Percentiles rank a stretch among this genome's conserved stretches.
These are phyloP conservation scores for Tremellales sp. DNA, from an alignment of 1,284 basidiomycete species.

Conservation along the genomic window DNA sequence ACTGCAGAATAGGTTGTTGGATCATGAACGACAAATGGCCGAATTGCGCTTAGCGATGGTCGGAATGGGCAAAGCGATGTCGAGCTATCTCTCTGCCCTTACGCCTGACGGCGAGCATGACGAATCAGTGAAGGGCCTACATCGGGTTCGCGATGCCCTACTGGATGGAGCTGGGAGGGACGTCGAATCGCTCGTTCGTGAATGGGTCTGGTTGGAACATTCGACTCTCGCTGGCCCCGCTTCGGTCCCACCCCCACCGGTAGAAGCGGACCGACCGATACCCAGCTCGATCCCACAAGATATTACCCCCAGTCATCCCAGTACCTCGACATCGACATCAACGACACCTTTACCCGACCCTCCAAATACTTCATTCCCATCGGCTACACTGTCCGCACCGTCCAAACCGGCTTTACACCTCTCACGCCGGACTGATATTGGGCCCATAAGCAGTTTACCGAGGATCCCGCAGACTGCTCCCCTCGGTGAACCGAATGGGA, in stretches of 20 bases:
- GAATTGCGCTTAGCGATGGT: conserved; percentile 43
- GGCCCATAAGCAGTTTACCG: conserved; percentile 12
- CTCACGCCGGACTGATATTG: conserved; percentile 12
- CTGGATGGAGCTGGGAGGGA: conserved; percentile 38
- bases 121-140: conserved; percentile 29
- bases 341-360: not conserved
- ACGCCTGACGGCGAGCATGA: not conserved
- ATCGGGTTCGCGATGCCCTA: conserved; percentile 31
- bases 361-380: not conserved
- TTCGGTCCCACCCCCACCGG: not conserved
- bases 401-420: conserved; percentile 9
- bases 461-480: conserved; percentile 11
- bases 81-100: conserved; percentile 17
- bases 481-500: not conserved
- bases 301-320: not conserved
- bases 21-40: conserved; percentile 43
- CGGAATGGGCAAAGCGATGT: conserved; percentile 46
- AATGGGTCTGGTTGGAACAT: conserved; percentile 45
- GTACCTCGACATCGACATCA: conserved; percentile 1
- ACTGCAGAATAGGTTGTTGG: conserved; percentile 30
- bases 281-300: not conserved
- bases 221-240: not conserved
- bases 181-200: conserved; percentile 37
- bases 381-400: not conserved
- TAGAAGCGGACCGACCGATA: not conserved